Percentiles rank a stretch among this genome's conserved stretches.
These are phyloP conservation scores for Phytophthora tubulina DNA, from an alignment of 352 stramenopile species.

Conservation along the genomic window DNA sequence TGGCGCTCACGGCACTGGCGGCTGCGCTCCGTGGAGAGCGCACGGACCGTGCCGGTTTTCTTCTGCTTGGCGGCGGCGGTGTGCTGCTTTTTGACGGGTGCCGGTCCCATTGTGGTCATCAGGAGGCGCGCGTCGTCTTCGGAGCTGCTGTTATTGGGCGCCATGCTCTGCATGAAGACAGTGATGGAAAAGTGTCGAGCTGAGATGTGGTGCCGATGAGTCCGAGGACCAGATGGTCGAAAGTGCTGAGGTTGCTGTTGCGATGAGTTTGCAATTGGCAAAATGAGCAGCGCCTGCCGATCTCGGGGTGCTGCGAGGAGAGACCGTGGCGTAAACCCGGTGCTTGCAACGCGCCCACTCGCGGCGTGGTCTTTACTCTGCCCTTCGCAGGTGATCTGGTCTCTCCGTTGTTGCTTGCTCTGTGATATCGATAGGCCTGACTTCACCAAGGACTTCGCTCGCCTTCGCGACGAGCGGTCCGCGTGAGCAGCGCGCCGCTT, in stretches of 20 bases:
- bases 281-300: conserved; percentile 39
- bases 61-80: conserved; percentile 10
- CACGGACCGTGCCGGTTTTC: conserved; percentile 21
- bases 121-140: conserved; percentile 8
- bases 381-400: conserved; percentile 35
- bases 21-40: conserved; percentile 64
- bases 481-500: conserved; percentile 29
- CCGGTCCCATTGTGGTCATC: conserved; percentile 6
- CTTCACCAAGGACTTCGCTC: conserved; percentile 8
- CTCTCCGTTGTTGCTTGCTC: conserved; percentile 14
- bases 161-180: conserved; percentile 27
- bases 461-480: neutral
- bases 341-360: conserved; percentile 1
- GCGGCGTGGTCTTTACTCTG: conserved; percentile 30
- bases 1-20: conserved; percentile 60
- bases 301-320: conserved; percentile 7
- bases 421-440: conserved; percentile 30
- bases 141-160: conserved; percentile 17
- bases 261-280: conserved; percentile 31
- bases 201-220: conserved; percentile 35
- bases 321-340: conserved; percentile 28
- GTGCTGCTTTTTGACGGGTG: conserved; percentile 29
- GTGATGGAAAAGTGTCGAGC: neutral
- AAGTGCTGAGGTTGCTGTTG: neutral
- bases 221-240: conserved; percentile 33